Base-by-base conservation (phyloP, 2,329 filamentous ascomycete species). In the Fusarium buharicum region DNA sequence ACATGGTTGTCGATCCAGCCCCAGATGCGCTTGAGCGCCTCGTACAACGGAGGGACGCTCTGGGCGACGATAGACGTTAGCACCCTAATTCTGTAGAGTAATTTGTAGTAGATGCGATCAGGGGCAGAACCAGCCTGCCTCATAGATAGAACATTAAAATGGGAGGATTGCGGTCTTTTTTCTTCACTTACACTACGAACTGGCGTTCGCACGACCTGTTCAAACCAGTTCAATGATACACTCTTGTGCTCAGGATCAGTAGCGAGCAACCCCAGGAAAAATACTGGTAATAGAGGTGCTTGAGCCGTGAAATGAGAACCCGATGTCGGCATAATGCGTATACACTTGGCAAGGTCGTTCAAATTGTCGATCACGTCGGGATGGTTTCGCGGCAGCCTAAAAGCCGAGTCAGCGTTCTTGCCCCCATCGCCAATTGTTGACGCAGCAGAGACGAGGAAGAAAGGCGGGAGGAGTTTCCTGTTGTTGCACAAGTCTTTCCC, bases 221-320 rank as follows among this genome's bases (percentile, higher is more conserved):
- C 67, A 31, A 79, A 78, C 77, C 77, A 79, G 2, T 41, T 45
- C 17, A 53, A 47, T 12, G 76, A 75, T 5, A 75, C 70, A 3
- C 50, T 22, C 36, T 52, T 68, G 43, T 78, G 75, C 4, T 65
- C 49, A 8, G 65, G 37, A 2, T 52, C 36, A 7, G 73, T 75
- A 9, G 75, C 73, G 6, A 79, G 58, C 27, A 79, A 51, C 2
- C 77, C 77, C 2, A 79, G 53, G n/a, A 79, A 69, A 39, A 79
- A 79, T 1, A 78, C 76, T 0, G 77, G 77, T 10, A 79, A 72
- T 2, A 79, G 67, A 6, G 77, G 77, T 7, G 77, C 76, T 45
- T 79, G 77, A 2, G 77, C 76, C 9, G 77, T 79, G 44, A 79
- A 79, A 3, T 76, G 66, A 17, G 66, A 66, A 7, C 77, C 77